phyloP scores from a whole-genome alignment of 2,329 filamentous ascomycete genomes.

The Pseudogymnoascus sp. region DNA sequence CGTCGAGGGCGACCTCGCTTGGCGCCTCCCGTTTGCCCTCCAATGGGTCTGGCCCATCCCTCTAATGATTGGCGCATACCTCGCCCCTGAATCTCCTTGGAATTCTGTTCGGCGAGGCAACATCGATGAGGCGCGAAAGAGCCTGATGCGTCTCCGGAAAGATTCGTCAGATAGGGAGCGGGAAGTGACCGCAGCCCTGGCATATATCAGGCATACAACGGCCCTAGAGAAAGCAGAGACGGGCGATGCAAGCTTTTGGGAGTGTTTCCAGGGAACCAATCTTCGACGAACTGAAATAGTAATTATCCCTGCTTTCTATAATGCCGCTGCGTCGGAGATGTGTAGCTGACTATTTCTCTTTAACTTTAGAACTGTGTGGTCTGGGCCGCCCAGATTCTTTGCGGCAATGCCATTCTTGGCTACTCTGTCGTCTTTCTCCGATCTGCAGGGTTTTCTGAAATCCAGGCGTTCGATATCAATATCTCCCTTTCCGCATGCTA shows the following conservation, averaged over 20 bases:
- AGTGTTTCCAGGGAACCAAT: constrained; percentile 24
- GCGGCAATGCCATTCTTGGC: constrained; percentile 31
- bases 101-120: constrained; percentile 28
- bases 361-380: constrained; percentile 30
- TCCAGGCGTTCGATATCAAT: constrained; percentile 33
- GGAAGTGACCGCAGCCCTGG: constrained; percentile 26
- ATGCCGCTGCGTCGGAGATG: background rate
- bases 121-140: constrained; percentile 23
- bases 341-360: background rate
- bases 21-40: constrained; percentile 18
- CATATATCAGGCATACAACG: constrained; percentile 22
- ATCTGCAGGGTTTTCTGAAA: constrained; percentile 31
- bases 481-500: constrained; percentile 35
- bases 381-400: constrained; percentile 33
- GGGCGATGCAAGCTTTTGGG: constrained; percentile 19
- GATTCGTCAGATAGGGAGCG: constrained; percentile 21
- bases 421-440: constrained; percentile 34
- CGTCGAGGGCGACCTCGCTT: constrained; percentile 19
- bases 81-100: constrained; percentile 29
- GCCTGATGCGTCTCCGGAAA: constrained; percentile 23
- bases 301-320: background rate
- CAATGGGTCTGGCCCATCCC: constrained; percentile 20
- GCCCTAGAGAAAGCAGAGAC: constrained; percentile 21
- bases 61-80: constrained; percentile 24
- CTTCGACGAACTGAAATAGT: constrained; percentile 24